These are phyloP conservation scores for Fusarium chaquense DNA, from an alignment of 2,329 filamentous ascomycete species.

Conservation along the genomic window DNA sequence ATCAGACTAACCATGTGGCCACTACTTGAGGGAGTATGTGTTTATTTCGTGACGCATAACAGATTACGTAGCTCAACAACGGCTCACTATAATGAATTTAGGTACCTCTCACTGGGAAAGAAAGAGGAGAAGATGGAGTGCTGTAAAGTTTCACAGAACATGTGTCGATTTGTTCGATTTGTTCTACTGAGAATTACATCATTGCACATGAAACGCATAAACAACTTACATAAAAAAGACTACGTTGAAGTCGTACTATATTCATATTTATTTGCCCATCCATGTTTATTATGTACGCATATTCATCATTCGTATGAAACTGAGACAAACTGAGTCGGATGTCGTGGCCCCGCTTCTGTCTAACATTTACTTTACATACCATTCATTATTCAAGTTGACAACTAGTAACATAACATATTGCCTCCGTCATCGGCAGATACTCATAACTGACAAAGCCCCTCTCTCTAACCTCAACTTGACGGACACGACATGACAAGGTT, in stretches of 20 bases:
- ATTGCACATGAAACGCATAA: slow-evolving; percentile 24
- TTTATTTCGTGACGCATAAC: slow-evolving; percentile 16
- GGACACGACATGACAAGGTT: not conserved
- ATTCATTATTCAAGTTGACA: not conserved
- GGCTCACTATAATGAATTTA: not conserved
- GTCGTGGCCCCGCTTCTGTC: slow-evolving; percentile 13
- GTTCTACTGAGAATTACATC: slow-evolving; percentile 24
- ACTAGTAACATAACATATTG: not conserved
- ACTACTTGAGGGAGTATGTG: not conserved
- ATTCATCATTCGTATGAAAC: not conserved
- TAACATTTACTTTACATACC: not conserved
- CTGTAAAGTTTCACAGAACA: slow-evolving; percentile 12
- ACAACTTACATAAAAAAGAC: slow-evolving; percentile 13
- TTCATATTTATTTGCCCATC: not conserved
- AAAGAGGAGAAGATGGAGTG: not conserved
- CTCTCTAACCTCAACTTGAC: not conserved
- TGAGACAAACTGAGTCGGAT: slow-evolving; percentile 25
- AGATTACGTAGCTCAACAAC: slow-evolving; percentile 23
- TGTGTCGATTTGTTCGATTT: slow-evolving; percentile 28
- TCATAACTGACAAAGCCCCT: slow-evolving; percentile 2
- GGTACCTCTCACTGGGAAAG: not conserved
- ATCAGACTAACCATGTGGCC: slow-evolving; percentile 32
- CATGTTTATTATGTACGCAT: not conserved
- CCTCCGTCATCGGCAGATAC: slow-evolving; percentile 17
- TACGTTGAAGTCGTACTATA: slow-evolving; percentile 10